Base-by-base conservation (phyloP, 345 rosid genomes). In the Clausena lansium region DNA sequence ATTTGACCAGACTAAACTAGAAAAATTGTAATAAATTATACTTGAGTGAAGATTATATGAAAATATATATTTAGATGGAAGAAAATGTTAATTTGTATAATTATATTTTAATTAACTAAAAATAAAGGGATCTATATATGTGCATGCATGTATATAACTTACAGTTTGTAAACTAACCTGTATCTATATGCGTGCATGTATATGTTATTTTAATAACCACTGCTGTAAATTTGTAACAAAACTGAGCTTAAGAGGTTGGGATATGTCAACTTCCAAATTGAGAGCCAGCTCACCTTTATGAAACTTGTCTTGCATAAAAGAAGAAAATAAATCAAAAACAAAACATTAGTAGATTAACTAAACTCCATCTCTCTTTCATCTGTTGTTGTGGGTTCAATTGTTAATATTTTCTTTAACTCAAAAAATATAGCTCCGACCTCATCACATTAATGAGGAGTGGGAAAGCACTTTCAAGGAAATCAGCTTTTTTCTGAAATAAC, bases 241-340 rank as follows among this genome's bases (percentile, higher is more conserved):
- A 24, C 0, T 25, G 28, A 50, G 30, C 52, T n/a, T 6, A 52
- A 52, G 2, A 8, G 63, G 15, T n/a, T 60, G 25, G 35, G 54
- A 38, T 67, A 52, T 63, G n/a, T 64, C 73, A 45, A 76, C 57
- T 14, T 39, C 74, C 65, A 13, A 45, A 45, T 4, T 13, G 50
- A 45, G 33, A 62, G 79, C 35, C 17, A 27, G 70, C 62, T 47
- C 32, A 27, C 4, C 6, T 67, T 73, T 25, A 33, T 64, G 17
- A 58, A 73, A 57, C 69, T 76, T 79, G 81, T 77, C 83, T 76
- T 72, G 82, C 47, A 60, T n/a, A 57, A 76, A 79, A 72, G 30
- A 71, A 79, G 82, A 77, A 76, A 83, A 38, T 7, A 60, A 6
- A 74, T 61, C 20, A 8, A 50, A 27, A 61, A 2, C 17, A 25